phyloP scores from a whole-genome alignment of 2,329 filamentous ascomycete species.

The Beauveria medogensis region DNA sequence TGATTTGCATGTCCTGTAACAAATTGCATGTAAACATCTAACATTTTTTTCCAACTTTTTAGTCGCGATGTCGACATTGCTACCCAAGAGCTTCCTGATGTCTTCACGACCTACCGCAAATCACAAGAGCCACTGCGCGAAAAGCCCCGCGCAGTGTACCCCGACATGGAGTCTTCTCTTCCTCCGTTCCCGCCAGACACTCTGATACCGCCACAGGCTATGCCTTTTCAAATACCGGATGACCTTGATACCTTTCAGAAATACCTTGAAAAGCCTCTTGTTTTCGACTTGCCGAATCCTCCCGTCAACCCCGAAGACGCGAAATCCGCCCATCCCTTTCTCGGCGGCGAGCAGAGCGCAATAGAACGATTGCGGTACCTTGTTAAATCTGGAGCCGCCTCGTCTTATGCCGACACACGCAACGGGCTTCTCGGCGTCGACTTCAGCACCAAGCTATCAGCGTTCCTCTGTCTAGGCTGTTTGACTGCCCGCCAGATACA shows the following conservation, averaged over 20 bases:
- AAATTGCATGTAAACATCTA: neutral
- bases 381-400: constrained; percentile 52
- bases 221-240: constrained; percentile 56
- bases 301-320: constrained; percentile 45
- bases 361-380: constrained; percentile 52
- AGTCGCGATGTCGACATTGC: constrained; percentile 60
- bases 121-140: constrained; percentile 61
- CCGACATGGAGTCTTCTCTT: constrained; percentile 43
- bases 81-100: constrained; percentile 56
- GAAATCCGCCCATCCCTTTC: constrained; percentile 56
- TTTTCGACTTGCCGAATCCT: constrained; percentile 39
- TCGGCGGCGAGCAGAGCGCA: constrained; percentile 57
- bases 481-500: constrained; percentile 68
- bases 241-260: constrained; percentile 44
- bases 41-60: neutral
- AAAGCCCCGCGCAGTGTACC: constrained; percentile 50
- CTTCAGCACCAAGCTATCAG: constrained; percentile 69
- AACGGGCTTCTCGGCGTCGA: constrained; percentile 64
- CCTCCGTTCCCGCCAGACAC: constrained; percentile 45
- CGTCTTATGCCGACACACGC: constrained; percentile 59
- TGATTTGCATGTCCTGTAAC: neutral
- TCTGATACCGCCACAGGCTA: constrained; percentile 47
- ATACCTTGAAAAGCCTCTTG: constrained; percentile 50
- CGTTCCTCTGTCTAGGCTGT: constrained; percentile 63
- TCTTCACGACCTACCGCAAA: constrained; percentile 71